Evolutionary conservation across 768 basidiomycete species (phyloP).

Genomic region (Lactarius hengduanensis): DNA sequence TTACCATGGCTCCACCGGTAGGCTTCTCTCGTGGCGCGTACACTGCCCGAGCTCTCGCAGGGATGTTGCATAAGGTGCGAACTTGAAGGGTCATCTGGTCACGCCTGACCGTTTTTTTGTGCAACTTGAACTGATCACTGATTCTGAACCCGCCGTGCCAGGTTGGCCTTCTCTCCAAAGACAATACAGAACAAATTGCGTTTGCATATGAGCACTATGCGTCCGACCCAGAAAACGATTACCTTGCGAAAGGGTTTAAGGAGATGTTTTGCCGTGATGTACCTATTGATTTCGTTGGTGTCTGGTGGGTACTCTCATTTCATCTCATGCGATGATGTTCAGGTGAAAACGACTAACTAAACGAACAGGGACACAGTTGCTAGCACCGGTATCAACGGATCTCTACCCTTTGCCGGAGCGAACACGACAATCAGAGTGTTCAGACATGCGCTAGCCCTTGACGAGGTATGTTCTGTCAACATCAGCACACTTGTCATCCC

Average conservation of each 20-base stretch:
- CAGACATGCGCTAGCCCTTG: constrained; percentile 74
- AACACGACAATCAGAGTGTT: constrained; percentile 67
- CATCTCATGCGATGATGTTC: too few species aligned
- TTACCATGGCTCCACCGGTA: constrained; percentile 28
- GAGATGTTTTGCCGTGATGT: constrained; percentile 65
- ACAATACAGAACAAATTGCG: constrained; percentile 65
- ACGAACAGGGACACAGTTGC: constrained; percentile 70
- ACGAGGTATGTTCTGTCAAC: constrained; percentile 52
- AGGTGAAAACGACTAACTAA: too few species aligned
- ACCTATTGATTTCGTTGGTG: constrained; percentile 73
- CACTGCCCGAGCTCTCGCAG: constrained; percentile 69
- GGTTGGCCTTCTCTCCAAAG: constrained; percentile 69
- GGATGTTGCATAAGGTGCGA: constrained; percentile 59
- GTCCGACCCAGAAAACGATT: constrained; percentile 43
- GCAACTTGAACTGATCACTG: neutral
- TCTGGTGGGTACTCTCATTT: constrained; percentile 51
- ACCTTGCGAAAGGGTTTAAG: constrained; percentile 66
- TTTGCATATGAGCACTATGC: constrained; percentile 77
- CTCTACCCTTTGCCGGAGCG: constrained; percentile 63
- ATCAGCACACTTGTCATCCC: too few species aligned
- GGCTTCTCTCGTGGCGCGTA: constrained; percentile 78
- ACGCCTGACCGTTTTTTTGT: neutral
- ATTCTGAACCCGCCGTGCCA: constrained; percentile 31
- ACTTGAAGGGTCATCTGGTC: neutral
- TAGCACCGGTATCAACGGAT: constrained; percentile 65